These are phyloP conservation scores for Punctularia strigosozonata DNA, from an alignment of 768 basidiomycete species.

Conservation along the genomic window DNA sequence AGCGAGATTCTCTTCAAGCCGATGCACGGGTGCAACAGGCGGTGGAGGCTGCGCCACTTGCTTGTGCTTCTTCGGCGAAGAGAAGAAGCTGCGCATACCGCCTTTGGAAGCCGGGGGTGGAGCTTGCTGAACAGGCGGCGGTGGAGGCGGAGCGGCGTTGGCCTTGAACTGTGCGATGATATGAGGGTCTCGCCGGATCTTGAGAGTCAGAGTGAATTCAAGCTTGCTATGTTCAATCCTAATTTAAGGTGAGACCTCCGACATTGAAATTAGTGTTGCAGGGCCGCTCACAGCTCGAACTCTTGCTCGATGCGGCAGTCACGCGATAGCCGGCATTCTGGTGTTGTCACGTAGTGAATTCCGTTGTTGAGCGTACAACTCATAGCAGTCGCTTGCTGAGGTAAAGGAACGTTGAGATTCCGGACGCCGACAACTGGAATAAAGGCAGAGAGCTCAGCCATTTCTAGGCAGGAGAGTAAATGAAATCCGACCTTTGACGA, in stretches of 20 bases:
- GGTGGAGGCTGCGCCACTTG: constrained; percentile 30
- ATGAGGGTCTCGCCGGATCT: constrained; percentile 79
- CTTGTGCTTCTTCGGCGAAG: constrained; percentile 59
- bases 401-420: constrained; percentile 66
- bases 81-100: constrained; percentile 68
- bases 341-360: constrained; percentile 90
- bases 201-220: constrained; percentile 86
- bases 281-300: constrained; percentile 73
- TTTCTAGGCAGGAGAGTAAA: neutral
- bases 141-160: constrained; percentile 35
- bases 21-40: constrained; percentile 20
- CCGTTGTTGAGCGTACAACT: constrained; percentile 93
- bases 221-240: constrained; percentile 92
- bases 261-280: no score
- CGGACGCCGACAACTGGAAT: constrained; percentile 63
- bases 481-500: constrained; percentile 64
- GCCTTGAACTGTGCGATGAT: constrained; percentile 70
- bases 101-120: constrained; percentile 42
- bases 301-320: constrained; percentile 73
- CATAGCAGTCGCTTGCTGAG: constrained; percentile 59
- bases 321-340: constrained; percentile 47
- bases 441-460: neutral
- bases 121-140: constrained; percentile 18
- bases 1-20: constrained; percentile 64
- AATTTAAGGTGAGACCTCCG: neutral